A percentile compares a stretch with the other conserved stretches of the same genome.
Conservation (phyloP, 768 basidiomycete genomes). For the Terana coerulea region DNA sequence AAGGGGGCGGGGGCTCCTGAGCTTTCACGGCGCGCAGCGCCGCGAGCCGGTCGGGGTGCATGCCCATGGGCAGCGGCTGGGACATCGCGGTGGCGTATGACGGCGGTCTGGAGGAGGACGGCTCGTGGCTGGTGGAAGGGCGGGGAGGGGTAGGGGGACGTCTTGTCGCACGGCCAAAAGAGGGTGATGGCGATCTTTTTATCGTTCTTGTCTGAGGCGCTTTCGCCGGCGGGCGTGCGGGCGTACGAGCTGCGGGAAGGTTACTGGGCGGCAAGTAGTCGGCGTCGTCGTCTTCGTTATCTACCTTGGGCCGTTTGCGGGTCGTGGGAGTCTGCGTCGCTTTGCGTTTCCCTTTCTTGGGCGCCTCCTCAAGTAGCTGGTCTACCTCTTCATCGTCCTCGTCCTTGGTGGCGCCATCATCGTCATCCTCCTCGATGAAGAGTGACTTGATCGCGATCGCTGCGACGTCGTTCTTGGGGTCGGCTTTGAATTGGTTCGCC, state of each 20-base stretch:
- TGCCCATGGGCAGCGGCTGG: background rate
- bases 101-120: background rate
- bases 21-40: background rate
- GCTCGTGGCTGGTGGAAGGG: background rate
- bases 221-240: background rate
- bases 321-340: background rate
- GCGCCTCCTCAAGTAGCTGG: background rate
- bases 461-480: conserved; percentile 1
- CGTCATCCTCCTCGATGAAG: background rate
- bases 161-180: background rate
- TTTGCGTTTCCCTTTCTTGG: background rate
- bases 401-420: background rate
- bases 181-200: background rate
- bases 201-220: background rate
- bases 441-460: conserved; percentile 3
- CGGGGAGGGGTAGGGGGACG: background rate
- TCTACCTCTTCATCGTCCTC: conserved; percentile 5
- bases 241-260: background rate
- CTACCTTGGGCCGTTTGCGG: conserved; percentile 2
- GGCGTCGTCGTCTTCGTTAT: conserved; percentile 3
- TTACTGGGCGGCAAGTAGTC: conserved; percentile 1
- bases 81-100: background rate
- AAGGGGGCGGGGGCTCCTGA: background rate
- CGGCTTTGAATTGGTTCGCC: conserved; percentile 10
- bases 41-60: conserved; percentile 4